Percentiles rank a stretch among this genome's conserved stretches.
phyloP scores from a whole-genome alignment of 2,329 filamentous ascomycete species.

The Geosmithia flava region DNA sequence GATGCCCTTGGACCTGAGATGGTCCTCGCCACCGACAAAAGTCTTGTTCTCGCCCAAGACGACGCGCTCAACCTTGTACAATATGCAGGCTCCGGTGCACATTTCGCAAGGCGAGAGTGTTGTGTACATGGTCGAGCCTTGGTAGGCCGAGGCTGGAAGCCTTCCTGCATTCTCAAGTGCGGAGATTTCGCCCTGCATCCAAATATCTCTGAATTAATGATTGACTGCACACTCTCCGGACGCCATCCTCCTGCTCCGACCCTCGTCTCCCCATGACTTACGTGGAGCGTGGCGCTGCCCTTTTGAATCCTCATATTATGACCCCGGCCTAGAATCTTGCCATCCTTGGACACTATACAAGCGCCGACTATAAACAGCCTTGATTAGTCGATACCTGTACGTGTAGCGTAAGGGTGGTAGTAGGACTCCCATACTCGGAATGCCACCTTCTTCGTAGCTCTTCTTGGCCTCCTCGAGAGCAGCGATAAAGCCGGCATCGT shows the following conservation, averaged over 20 bases:
- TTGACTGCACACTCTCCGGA: too few species aligned
- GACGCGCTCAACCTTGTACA: constrained; percentile 63
- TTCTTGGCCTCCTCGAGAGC: constrained; percentile 3
- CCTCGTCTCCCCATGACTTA: constrained; percentile 20
- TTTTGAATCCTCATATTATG: constrained; percentile 70
- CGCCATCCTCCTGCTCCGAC: too few species aligned
- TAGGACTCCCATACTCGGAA: constrained; percentile 8
- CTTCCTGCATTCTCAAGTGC: constrained; percentile 65
- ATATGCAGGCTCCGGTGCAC: constrained; percentile 67
- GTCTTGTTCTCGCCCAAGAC: constrained; percentile 70
- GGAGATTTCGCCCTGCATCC: constrained; percentile 59
- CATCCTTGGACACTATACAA: constrained; percentile 53
- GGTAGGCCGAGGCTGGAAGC: constrained; percentile 55
- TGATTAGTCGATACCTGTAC: not conserved
- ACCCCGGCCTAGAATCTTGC: constrained; percentile 56
- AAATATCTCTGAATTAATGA: too few species aligned
- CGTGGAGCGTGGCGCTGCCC: constrained; percentile 58
- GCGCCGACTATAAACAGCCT: constrained; percentile 23
- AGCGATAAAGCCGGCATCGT: constrained; percentile 2
- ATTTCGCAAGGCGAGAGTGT: constrained; percentile 71
- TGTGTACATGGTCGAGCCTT: constrained; percentile 65
- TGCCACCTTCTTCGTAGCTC: constrained; percentile 1
- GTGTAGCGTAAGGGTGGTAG: not conserved
- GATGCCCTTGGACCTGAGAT: constrained; percentile 54
- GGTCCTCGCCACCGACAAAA: constrained; percentile 61